Conservation (phyloP, 495 filamentous ascomycete species). For the Daldinia bambusicola region DNA sequence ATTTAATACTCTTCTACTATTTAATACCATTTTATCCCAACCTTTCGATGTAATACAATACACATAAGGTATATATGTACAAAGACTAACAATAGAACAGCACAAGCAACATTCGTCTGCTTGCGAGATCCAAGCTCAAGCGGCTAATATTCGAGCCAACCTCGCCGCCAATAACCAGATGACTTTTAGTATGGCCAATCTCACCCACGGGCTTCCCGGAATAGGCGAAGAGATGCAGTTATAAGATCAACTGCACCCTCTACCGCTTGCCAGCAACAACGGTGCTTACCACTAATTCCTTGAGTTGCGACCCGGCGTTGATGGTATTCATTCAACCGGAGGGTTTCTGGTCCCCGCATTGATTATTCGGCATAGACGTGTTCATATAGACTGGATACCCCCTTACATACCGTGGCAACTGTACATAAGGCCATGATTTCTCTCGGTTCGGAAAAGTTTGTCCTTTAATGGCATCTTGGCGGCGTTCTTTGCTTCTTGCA, state of each 20-base stretch:
- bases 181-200: conserved; percentile 45
- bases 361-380: conserved; percentile 47
- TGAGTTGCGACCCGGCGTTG: conserved; percentile 19
- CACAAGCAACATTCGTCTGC: conserved; percentile 86
- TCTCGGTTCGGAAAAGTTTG: conserved; percentile 47
- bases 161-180: conserved; percentile 48
- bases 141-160: conserved; percentile 55
- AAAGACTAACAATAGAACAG: conserved; percentile 48
- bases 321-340: conserved; percentile 10
- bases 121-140: conserved; percentile 64
- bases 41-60: background rate
- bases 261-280: background rate
- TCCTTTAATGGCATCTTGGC: conserved; percentile 46
- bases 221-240: conserved; percentile 61
- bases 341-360: conserved; percentile 24
- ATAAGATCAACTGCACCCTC: conserved; percentile 32
- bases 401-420: conserved; percentile 29
- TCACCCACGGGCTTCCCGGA: conserved; percentile 53
- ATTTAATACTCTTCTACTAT: background rate
- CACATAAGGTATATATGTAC: background rate
- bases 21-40: background rate
- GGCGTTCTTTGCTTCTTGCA: conserved; percentile 43
- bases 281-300: conserved; percentile 15
- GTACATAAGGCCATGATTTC: conserved; percentile 41
- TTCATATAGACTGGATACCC: conserved; percentile 52